A percentile compares a stretch with the other conserved stretches of the same genome.
Conservation (phyloP, 129 eudicot genomes). For the Artemisia tridentata region DNA sequence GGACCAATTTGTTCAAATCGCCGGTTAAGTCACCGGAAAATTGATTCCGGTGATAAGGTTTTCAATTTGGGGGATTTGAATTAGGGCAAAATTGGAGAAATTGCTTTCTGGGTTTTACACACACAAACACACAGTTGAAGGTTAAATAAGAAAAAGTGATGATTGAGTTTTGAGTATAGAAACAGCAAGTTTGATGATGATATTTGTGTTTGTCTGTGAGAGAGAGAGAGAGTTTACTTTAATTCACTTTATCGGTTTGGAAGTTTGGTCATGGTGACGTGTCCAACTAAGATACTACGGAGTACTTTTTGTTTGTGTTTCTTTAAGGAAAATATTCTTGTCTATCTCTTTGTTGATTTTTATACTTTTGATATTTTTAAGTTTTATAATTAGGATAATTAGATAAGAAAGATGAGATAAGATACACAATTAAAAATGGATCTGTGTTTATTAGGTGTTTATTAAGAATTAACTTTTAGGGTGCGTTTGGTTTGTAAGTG, state of each 20-base stretch:
- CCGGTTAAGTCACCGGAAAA: not conserved
- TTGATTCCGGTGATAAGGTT: too few relatives aligned
- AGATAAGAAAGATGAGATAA: too few relatives aligned
- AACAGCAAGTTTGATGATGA: constrained; percentile 21
- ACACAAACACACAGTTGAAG: constrained; percentile 4
- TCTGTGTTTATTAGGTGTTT: too few relatives aligned
- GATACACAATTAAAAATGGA: too few relatives aligned
- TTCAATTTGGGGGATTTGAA: not conserved
- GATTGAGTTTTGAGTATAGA: constrained; percentile 37
- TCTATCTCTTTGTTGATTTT: not conserved
- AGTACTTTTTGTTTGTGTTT: not conserved
- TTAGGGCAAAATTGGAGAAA: not conserved
- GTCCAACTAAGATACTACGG: not conserved
- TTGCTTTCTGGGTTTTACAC: constrained; percentile 15
- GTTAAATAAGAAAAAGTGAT: constrained; percentile 2
- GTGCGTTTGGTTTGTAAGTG: too few relatives aligned
- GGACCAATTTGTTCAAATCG: not conserved
- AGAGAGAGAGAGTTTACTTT: not conserved
- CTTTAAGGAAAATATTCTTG: not conserved
- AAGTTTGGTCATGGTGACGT: constrained; percentile 14
- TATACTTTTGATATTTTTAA: too few relatives aligned
- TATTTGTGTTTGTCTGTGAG: not conserved
- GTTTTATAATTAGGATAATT: too few relatives aligned
- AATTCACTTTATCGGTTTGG: constrained; percentile 13
- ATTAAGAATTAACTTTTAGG: too few relatives aligned